Percentiles rank a stretch among this genome's conserved stretches.
These are phyloP conservation scores for Apiotrichum sp. DNA, from an alignment of 1,284 basidiomycete species.

Conservation along the genomic window DNA sequence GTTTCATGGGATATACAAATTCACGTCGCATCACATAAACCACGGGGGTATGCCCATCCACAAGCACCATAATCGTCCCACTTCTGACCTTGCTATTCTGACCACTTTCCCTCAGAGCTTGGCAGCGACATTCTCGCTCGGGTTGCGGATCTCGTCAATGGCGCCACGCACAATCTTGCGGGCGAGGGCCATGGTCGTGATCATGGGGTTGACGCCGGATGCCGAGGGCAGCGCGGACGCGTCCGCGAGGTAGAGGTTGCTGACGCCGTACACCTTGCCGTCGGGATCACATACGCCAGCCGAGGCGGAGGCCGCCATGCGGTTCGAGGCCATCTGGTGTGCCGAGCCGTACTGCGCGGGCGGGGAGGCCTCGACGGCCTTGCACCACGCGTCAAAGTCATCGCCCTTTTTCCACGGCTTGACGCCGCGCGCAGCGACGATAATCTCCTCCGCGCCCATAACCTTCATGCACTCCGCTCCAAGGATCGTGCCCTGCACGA, in stretches of 20 bases:
- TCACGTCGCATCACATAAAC: no score
- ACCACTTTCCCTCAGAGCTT: background rate
- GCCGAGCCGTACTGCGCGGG: constrained; percentile 26
- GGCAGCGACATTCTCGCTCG: background rate
- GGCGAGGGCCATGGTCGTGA: constrained; percentile 38
- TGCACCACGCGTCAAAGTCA: constrained; percentile 28
- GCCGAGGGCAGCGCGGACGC: constrained; percentile 47
- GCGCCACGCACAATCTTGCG: constrained; percentile 15
- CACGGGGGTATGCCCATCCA: no score
- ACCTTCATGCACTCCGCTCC: constrained; percentile 45
- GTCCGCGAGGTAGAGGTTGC: constrained; percentile 49
- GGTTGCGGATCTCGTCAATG: background rate
- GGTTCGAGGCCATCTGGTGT: constrained; percentile 49
- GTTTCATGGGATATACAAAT: no score
- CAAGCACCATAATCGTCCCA: no score
- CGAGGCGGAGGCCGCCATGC: constrained; percentile 42
- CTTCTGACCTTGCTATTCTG: no score
- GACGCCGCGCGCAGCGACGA: constrained; percentile 40
- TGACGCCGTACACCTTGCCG: constrained; percentile 47
- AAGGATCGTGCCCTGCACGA: constrained; percentile 44
- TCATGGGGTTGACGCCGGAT: constrained; percentile 51
- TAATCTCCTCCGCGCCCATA: constrained; percentile 47
- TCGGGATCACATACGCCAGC: constrained; percentile 43
- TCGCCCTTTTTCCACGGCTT: constrained; percentile 19
- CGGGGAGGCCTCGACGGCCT: constrained; percentile 23